A percentile compares a stretch with the other conserved stretches of the same genome.
Evolutionary conservation across 1,284 basidiomycete species (phyloP).

Genomic region (Vanrija humicola): DNA sequence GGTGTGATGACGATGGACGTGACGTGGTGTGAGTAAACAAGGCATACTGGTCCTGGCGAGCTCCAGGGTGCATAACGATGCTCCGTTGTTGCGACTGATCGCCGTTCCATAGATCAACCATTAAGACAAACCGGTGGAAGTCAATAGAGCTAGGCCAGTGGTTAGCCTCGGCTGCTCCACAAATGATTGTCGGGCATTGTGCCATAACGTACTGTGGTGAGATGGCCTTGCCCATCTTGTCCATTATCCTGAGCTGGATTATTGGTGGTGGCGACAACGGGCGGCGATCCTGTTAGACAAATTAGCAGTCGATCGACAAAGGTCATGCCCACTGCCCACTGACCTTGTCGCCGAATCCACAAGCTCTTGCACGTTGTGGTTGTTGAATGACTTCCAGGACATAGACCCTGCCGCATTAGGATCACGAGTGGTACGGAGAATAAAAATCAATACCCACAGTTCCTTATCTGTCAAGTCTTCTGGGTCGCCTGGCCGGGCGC

Average conservation of each 20-base stretch:
- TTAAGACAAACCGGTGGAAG: slow-evolving; percentile 77
- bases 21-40: slow-evolving; percentile 14
- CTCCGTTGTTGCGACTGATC: slow-evolving; percentile 77
- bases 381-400: slow-evolving; percentile 78
- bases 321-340: slow-evolving; percentile 18
- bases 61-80: slow-evolving; percentile 71
- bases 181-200: not conserved
- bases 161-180: not conserved
- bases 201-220: slow-evolving; percentile 65
- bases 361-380: slow-evolving; percentile 82
- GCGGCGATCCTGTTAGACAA: slow-evolving; percentile 66
- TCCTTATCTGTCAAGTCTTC: not conserved
- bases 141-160: slow-evolving; percentile 64
- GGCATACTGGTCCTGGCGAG: slow-evolving; percentile 19
- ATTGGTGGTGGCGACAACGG: slow-evolving; percentile 86
- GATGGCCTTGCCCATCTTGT: slow-evolving; percentile 59
- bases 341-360: slow-evolving; percentile 91
- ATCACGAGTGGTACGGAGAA: slow-evolving; percentile 3
- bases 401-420: slow-evolving; percentile 59
- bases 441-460: slow-evolving; percentile 1
- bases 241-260: slow-evolving; percentile 40
- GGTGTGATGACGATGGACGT: not conserved
- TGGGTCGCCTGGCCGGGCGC: not conserved
- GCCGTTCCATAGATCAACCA: slow-evolving; percentile 80
- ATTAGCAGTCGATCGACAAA: not conserved